These are phyloP conservation scores for Coelastrella sp. DNA, from an alignment of 139 green algal species.

Conservation along the genomic window DNA sequence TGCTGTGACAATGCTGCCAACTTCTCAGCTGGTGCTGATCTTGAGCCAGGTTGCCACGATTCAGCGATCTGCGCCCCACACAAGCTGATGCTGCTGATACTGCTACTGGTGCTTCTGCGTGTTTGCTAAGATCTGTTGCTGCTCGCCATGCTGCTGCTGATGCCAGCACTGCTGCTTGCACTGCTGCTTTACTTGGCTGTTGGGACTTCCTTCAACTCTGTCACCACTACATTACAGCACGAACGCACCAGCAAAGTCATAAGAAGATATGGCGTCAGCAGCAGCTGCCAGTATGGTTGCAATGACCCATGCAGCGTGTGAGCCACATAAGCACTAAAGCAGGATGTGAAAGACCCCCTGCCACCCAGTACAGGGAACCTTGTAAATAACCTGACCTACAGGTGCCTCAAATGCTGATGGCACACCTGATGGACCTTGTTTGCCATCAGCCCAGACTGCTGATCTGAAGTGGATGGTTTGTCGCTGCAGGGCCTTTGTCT, in stretches of 20 bases:
- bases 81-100: neutral
- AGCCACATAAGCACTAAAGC: neutral
- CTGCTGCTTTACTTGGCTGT: constrained; percentile 14
- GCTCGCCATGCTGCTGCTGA: neutral
- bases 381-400: neutral
- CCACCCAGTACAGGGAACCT: too few relatives aligned
- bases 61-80: neutral
- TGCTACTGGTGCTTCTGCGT: neutral
- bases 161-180: neutral
- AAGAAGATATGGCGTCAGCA: neutral
- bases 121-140: neutral
- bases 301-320: neutral
- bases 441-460: constrained; percentile 57
- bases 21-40: neutral
- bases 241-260: neutral
- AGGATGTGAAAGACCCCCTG: too few relatives aligned
- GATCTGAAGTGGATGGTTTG: constrained; percentile 61
- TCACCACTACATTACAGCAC: constrained; percentile 40
- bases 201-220: constrained; percentile 42
- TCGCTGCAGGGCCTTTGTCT: constrained; percentile 62
- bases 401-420: neutral
- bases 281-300: neutral
- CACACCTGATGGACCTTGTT: constrained; percentile 46
- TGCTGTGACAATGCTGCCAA: too few relatives aligned
- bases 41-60: neutral